Evolutionary conservation across 305 asterid genomes (phyloP).

Genomic region (Rubia peregrina): DNA sequence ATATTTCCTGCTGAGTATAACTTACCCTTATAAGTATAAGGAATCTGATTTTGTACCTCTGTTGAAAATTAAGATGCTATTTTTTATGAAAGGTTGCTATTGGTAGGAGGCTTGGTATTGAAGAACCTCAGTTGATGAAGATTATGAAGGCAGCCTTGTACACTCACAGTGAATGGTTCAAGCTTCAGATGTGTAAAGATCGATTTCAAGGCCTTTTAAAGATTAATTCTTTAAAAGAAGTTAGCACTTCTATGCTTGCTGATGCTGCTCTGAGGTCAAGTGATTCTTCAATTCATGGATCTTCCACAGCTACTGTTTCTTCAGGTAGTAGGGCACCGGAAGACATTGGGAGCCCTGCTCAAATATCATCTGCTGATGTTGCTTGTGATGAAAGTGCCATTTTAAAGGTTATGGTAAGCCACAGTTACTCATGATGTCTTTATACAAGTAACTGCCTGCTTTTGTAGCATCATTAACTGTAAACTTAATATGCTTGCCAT

Average conservation of each 20-base stretch:
- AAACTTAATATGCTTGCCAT: not conserved
- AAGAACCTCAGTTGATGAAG: conserved; percentile 95
- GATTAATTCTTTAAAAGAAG: conserved; percentile 69
- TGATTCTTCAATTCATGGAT: conserved; percentile 62
- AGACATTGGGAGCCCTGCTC: conserved; percentile 72
- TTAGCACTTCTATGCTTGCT: conserved; percentile 45
- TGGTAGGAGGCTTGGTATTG: conserved; percentile 75
- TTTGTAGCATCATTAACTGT: too few species aligned
- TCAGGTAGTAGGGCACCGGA: conserved; percentile 57
- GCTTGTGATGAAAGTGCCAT: conserved; percentile 86
- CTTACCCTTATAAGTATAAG: not conserved
- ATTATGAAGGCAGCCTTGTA: conserved; percentile 66
- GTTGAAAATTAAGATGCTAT: conserved; percentile 17
- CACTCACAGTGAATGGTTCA: conserved; percentile 89
- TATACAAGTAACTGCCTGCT: not conserved
- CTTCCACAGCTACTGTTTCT: conserved; percentile 63
- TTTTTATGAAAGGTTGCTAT: conserved; percentile 62
- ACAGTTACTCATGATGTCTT: not conserved
- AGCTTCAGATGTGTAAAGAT: conserved; percentile 95
- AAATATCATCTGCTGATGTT: conserved; percentile 49
- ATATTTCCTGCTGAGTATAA: not conserved
- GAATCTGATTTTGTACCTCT: not conserved
- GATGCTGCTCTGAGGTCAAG: conserved; percentile 51
- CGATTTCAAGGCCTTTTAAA: conserved; percentile 74
- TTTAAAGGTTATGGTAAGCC: conserved; percentile 90